phyloP scores from a whole-genome alignment of 257 asterid genomes.

The Cordia subcordata region DNA sequence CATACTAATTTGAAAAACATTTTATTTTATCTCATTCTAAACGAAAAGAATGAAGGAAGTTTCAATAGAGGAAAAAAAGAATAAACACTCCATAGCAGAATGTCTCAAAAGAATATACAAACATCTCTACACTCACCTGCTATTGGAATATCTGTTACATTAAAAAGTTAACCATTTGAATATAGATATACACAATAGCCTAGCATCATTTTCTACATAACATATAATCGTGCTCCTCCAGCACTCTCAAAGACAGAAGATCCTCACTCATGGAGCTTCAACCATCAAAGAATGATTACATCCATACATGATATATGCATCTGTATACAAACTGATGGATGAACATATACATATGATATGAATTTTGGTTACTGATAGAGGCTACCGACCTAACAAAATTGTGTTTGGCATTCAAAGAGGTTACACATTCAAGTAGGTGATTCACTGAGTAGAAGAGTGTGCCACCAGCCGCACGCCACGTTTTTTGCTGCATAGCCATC shows the following conservation, averaged over 20 bases:
- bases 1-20: no score
- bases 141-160: not conserved
- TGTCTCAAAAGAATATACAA: no score
- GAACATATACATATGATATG: constrained; percentile 17
- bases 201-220: not conserved
- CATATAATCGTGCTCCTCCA: not conserved
- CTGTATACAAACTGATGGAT: constrained; percentile 19
- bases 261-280: not conserved
- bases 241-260: no score
- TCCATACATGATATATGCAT: constrained; percentile 6
- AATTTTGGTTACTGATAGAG: constrained; percentile 7
- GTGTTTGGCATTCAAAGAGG: constrained; percentile 18
- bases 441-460: constrained; percentile 79
- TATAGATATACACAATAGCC: not conserved
- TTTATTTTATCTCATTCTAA: no score
- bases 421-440: constrained; percentile 40
- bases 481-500: constrained; percentile 54
- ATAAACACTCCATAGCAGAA: no score
- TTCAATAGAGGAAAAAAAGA: no score
- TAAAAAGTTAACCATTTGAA: not conserved
- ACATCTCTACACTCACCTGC: not conserved
- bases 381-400: constrained; percentile 70
- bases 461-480: constrained; percentile 99
- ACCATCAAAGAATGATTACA: constrained; percentile 26
- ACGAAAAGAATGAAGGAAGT: no score